phyloP scores from a whole-genome alignment of 805 yeast genomes.

The Kodamaea lidongshanica region DNA sequence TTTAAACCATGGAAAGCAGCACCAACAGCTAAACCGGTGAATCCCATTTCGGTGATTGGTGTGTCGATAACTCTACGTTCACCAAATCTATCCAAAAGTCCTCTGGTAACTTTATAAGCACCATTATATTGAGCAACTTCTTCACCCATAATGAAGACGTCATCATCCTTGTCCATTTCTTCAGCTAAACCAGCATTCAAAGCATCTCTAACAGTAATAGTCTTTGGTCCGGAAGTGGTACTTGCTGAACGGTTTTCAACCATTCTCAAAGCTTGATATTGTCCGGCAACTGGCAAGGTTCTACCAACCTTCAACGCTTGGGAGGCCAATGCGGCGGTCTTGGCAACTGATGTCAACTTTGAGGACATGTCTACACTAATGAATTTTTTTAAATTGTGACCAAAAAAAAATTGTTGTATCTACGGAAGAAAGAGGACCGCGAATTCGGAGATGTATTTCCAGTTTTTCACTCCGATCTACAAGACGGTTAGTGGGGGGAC shows the following conservation, averaged over 20 bases:
- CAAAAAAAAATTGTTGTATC: constrained; percentile 4
- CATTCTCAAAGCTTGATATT: constrained; percentile 32
- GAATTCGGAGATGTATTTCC: constrained; percentile 17
- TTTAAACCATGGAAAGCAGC: constrained; percentile 94
- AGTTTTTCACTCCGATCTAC: too few relatives aligned
- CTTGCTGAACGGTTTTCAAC: constrained; percentile 33
- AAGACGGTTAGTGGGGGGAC: too few relatives aligned
- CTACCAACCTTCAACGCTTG: constrained; percentile 24
- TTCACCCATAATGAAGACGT: constrained; percentile 95
- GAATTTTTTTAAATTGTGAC: constrained; percentile 3
- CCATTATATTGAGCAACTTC: constrained; percentile 99
- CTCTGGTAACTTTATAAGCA: constrained; percentile 96
- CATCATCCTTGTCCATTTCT: constrained; percentile 93
- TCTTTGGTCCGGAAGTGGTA: constrained; percentile 45
- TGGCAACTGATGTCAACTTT: constrained; percentile 33
- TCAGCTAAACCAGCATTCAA: constrained; percentile 92
- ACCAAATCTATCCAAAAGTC: constrained; percentile 90
- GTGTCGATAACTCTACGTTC: constrained; percentile 91
- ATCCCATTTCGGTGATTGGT: constrained; percentile 99
- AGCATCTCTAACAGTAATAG: constrained; percentile 95
- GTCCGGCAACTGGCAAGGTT: constrained; percentile 24
- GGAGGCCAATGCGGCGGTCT: constrained; percentile 39
- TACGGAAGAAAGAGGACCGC: constrained; percentile 30
- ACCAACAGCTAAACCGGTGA: constrained; percentile 91
- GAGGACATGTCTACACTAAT: constrained; percentile 19